Evolutionary conservation across 2,329 filamentous ascomycete species (phyloP), one percentile per base, ranked within the genome.

Genomic region (Ophiostoma sp.): DNA sequence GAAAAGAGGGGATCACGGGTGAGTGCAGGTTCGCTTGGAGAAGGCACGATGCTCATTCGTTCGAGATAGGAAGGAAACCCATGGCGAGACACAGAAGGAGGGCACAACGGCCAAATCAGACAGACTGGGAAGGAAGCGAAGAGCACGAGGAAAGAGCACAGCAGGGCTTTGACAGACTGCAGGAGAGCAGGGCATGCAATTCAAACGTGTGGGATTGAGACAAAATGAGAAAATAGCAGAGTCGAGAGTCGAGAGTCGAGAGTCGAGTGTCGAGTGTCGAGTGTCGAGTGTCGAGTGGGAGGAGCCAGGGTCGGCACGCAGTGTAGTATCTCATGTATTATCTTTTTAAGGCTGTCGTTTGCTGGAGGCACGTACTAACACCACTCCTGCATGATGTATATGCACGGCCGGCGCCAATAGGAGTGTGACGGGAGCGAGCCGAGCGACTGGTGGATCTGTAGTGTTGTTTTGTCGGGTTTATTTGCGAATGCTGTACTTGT

Each of bases 391-490:
- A 60, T 60, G 27, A 63, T 63, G 40, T 63, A n/a, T 42, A 41
- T 63, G 60, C 60, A 63, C 55, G 60, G 16, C 40, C 16, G 60
- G 60, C 60, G 60, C 60, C 60, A 63, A 63, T 63, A 63, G 60
- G 60, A 42, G 60, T 63, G 60, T 63, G 60, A 63, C 60, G 60
- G 60, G 60, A 63, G 60, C 60, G 40, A 63, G 60, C 60, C 60
- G 60, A 18, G 38, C 16, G 27, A 27, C 27, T 27, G 27, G 27
- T 27, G 27, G 27, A 27, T 63, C 49, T 55, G 49, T n/a, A 5
- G 12, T 55, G 18, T 18, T 55, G 16, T 41, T n/a, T 41, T 63
- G 60, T 16, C 16, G 60, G 38, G 60, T 63, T 27, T 62, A 41
- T 16, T 41, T 40, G 36, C 4, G 2, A 40, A 38, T 62, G 27